These are phyloP conservation scores for Karstenula rhodostoma DNA, from an alignment of 2,329 filamentous ascomycete genomes.

Conservation along the genomic window DNA sequence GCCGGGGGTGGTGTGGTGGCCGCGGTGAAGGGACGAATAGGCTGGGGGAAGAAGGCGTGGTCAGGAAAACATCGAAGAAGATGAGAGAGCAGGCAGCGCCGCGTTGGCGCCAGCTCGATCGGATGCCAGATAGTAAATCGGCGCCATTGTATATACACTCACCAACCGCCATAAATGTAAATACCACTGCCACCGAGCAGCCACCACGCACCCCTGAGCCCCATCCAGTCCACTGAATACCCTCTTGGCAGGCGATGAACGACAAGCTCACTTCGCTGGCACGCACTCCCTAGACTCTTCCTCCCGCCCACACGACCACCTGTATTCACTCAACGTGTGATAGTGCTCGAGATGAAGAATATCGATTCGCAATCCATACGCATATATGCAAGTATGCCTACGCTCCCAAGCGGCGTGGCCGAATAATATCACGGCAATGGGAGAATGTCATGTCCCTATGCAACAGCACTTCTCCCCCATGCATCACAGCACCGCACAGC, in stretches of 20 bases:
- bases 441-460: no score
- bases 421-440: background rate
- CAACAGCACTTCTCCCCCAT: background rate
- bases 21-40: background rate
- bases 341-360: constrained; percentile 12
- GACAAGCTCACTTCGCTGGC: no score
- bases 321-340: background rate
- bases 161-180: no score
- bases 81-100: background rate
- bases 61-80: constrained; percentile 2
- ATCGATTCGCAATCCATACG: background rate
- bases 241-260: background rate
- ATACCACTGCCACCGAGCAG: no score
- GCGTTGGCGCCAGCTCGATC: no score
- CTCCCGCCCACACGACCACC: no score
- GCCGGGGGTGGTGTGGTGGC: constrained; percentile 24
- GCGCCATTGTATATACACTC: no score
- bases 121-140: no score
- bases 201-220: no score
- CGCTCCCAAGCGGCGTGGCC: background rate
- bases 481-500: no score
- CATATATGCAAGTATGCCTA: constrained; percentile 10
- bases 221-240: background rate
- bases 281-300: no score
- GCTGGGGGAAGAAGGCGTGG: no score